Percentiles rank a stretch among this genome's conserved stretches.
These are phyloP conservation scores for Fusarium keratoplasticum DNA, from an alignment of 2,329 filamentous ascomycete genomes.

Conservation along the genomic window DNA sequence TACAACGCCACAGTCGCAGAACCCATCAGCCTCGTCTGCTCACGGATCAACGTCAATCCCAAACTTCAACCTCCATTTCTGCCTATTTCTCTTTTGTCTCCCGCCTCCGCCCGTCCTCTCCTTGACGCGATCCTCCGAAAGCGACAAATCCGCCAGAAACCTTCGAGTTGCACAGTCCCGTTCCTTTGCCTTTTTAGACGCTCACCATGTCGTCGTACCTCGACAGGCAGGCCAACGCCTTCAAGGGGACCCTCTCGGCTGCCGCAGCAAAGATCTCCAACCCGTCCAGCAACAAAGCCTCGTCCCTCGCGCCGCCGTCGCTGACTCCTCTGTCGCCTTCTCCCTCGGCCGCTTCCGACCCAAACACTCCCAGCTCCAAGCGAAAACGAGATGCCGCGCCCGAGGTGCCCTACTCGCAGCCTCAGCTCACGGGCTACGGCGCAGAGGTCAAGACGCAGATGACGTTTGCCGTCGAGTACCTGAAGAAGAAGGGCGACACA, in stretches of 20 bases:
- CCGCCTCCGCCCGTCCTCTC: conserved; percentile 17
- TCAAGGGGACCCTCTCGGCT: conserved; percentile 70
- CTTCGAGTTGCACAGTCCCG: background rate
- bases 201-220: conserved; percentile 71
- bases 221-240: conserved; percentile 72
- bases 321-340: conserved; percentile 72
- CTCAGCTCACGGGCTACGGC: conserved; percentile 79
- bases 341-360: conserved; percentile 67
- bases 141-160: conserved; percentile 5
- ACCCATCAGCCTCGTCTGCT: conserved; percentile 36
- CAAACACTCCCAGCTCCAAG: conserved; percentile 73
- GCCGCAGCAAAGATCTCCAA: conserved; percentile 73
- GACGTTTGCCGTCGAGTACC: conserved; percentile 85
- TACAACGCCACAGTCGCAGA: conserved; percentile 19
- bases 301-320: conserved; percentile 43
- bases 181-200: conserved; percentile 11
- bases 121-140: conserved; percentile 9
- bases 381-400: conserved; percentile 67
- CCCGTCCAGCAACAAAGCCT: conserved; percentile 52
- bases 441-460: conserved; percentile 88
- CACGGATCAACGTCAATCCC: conserved; percentile 40
- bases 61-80: conserved; percentile 25
- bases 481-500: conserved; percentile 76
- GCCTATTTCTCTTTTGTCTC: conserved; percentile 21
- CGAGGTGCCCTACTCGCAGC: conserved; percentile 77